Evolutionary conservation across 331 rosid genomes (phyloP).

Genomic region (Quercus phellos): DNA sequence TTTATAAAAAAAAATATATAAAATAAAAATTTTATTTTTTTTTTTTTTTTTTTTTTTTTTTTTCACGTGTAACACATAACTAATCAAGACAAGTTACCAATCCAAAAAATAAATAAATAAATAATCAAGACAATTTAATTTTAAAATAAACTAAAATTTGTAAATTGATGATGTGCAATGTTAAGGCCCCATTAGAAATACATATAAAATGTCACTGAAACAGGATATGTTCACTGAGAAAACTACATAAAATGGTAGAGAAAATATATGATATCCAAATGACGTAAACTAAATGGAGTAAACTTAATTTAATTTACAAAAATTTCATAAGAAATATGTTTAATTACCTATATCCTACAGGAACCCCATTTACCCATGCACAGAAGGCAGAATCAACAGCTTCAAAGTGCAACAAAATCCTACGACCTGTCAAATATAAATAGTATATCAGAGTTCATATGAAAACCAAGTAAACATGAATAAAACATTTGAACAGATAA

Average conservation of each 20-base stretch:
- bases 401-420: conserved; percentile 89
- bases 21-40: too few relatives aligned
- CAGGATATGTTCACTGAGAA: not conserved
- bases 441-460: not conserved
- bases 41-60: too few relatives aligned
- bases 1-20: too few relatives aligned
- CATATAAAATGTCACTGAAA: not conserved
- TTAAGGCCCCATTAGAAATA: not conserved
- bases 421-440: conserved; percentile 62
- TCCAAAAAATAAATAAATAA: too few relatives aligned
- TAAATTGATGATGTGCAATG: too few relatives aligned
- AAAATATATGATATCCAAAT: not conserved
- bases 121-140: too few relatives aligned
- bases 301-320: not conserved
- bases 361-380: conserved; percentile 84
- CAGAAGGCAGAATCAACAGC: conserved; percentile 97
- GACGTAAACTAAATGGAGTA: not conserved
- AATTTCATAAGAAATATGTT: not conserved
- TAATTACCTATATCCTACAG: conserved; percentile 78
- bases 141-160: too few relatives aligned
- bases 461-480: not conserved
- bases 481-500: not conserved
- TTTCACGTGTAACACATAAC: too few relatives aligned
- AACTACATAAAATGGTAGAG: not conserved
- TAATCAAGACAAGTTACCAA: too few relatives aligned